Conservation (phyloP, 495 filamentous ascomycete genomes). For the Penicillium dipodomyicola region DNA sequence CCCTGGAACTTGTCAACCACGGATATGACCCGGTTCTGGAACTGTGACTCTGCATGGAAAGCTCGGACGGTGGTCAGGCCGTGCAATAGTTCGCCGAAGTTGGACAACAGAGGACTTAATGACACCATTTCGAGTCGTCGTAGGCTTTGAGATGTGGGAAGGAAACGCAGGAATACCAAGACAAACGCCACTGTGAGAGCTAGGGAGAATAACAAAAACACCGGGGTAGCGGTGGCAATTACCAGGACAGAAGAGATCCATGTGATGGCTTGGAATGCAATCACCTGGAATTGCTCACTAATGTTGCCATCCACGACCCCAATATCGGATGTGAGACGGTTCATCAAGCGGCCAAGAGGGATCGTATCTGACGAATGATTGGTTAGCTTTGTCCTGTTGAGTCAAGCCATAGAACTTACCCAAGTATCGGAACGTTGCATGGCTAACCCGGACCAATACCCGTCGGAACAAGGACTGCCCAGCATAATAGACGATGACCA, state of each 20-base stretch:
- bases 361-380: constrained; percentile 58
- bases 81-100: constrained; percentile 77
- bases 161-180: constrained; percentile 65
- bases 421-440: constrained; percentile 83
- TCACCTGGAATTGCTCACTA: constrained; percentile 61
- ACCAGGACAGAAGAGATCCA: constrained; percentile 71
- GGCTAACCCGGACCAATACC: constrained; percentile 65
- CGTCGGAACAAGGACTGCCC: constrained; percentile 68
- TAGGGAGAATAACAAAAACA: constrained; percentile 69
- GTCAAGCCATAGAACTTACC: constrained; percentile 4
- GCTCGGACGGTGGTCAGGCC: constrained; percentile 77
- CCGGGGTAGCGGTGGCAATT: constrained; percentile 70
- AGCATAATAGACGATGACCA: constrained; percentile 69
- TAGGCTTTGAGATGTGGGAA: constrained; percentile 79
- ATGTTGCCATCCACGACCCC: constrained; percentile 78
- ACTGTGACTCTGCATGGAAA: constrained; percentile 68
- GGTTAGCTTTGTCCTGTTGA: neutral
- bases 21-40: constrained; percentile 70
- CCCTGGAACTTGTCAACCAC: constrained; percentile 82
- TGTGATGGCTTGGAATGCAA: constrained; percentile 61
- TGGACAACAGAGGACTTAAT: constrained; percentile 76
- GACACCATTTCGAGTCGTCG: constrained; percentile 82
- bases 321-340: constrained; percentile 81
- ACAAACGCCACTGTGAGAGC: constrained; percentile 61
- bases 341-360: constrained; percentile 81